Evolutionary conservation across 768 basidiomycete genomes (phyloP), one percentile per base, ranked within the genome.

Genomic region (Auricularia cornea): DNA sequence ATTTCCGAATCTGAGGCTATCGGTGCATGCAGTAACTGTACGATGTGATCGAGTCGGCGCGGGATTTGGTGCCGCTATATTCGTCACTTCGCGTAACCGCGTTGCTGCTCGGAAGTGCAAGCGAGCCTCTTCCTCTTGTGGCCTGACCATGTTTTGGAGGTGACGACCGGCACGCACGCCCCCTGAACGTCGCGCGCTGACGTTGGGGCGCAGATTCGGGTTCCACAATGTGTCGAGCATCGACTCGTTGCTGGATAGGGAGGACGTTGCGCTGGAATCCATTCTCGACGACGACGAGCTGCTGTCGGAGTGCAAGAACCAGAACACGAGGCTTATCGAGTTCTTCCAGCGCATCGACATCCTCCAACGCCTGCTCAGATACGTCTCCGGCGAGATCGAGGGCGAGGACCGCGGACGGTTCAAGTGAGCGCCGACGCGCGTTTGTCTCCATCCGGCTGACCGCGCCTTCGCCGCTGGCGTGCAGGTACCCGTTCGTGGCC

Each of bases 281-380:
- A 87, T 98, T 64, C 81, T 98, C 62, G 93, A 94, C 76, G 93
- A 97, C 76, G 89, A 92, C 71, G 94, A 98, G 73, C 80, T 98
- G 54, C 78, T 98, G 62, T 90, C 92, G 75, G 96, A 98, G 75
- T 93, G 94, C 83, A 98, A 98, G 76, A 82, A 89, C 1, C 90
- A 96, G 76, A 98, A 98, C 71, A 89, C 89, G 44, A 80, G 90
- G 63, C 84, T 96, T 59, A 89, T 91, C 68, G 89, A 92, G 71
- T 93, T 93, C 74, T 90, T 95, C 69, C 88, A 87, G 67, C 80
- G 90, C 68, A 80, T 85, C 60, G 91, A 93, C 72, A 88, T 93
- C 59, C 77, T 96, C 59, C 86, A 90, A 72, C 83, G 86, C 62
- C 77, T 95, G 69, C 75, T 94, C 62, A 89, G 84, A 29, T 94